Base-by-base conservation (phyloP, 345 rosid species). In the Populus deltoides region DNA sequence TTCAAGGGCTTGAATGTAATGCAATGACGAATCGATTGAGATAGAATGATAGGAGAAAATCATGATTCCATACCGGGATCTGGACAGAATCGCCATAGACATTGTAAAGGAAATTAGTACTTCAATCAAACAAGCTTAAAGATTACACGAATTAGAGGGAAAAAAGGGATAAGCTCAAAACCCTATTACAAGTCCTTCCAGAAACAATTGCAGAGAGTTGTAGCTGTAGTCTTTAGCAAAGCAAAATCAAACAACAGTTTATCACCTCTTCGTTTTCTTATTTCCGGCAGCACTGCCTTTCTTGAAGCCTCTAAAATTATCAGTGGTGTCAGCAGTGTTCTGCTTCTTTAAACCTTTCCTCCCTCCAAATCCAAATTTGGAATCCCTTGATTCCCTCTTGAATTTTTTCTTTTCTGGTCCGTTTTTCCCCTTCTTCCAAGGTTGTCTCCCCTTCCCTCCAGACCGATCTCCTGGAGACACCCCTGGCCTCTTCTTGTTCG, bases 301-400 rank as follows among this genome's bases (percentile, higher is more conserved):
- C n/a, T 76, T 83, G 69, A 77, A 88, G 69, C 80, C 73, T 78
- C 75, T 73, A 31, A 90, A 43, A 80, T 86, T 89, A 67, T 70
- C 72, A 8, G 79, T 51, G 7, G 91, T 82, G 45, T 90, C 93
- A 3, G 87, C 84, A 27, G 92, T 82, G 86, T 92, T 92, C 83
- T 91, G 93, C 86, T 89, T 91, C 86, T 72, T 85, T 81, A 87
- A 62, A 29, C 93, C 86, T 71, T 90, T 91, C 79, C 83, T 82
- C 41, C 93, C 93, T 69, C 94, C 94, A 81, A 66, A 86, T 70
- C 93, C 97, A 74, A 89, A 90, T 80, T 88, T 90, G 0, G 93
- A 87, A 77, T 92, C 75, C 79, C 77, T 69, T 24, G 76, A 75
- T 35, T 86, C 91, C 65, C 88, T 81, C 45, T 83, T 87, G 73